A percentile compares a stretch with the other conserved stretches of the same genome.
Evolutionary conservation across 2,329 filamentous ascomycete species (phyloP).

Genomic region (Fusarium penzigii): DNA sequence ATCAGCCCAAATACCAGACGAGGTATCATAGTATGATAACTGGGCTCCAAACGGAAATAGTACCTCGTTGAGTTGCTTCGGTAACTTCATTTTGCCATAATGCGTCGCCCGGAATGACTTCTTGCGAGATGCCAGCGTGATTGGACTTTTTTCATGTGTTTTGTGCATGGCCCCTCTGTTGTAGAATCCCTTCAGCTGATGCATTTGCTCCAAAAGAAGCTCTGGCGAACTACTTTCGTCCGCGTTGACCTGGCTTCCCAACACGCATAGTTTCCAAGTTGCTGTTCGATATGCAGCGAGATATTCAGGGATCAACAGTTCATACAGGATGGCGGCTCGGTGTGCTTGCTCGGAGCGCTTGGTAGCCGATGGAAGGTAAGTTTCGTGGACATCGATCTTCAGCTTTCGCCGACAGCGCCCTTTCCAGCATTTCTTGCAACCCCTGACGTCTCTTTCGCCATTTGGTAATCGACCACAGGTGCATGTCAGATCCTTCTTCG

Average conservation of each 20-base stretch:
- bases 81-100: slow-evolving; percentile 17
- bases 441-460: not conserved
- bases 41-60: slow-evolving; percentile 14
- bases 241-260: slow-evolving; percentile 1
- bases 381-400: slow-evolving; percentile 21
- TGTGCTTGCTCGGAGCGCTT: not conserved
- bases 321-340: slow-evolving; percentile 48
- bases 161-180: not conserved
- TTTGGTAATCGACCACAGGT: slow-evolving; percentile 8
- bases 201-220: slow-evolving; percentile 1
- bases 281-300: slow-evolving; percentile 36
- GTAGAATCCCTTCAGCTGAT: not conserved
- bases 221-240: not conserved
- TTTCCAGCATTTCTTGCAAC: slow-evolving; percentile 20
- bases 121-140: slow-evolving; percentile 25
- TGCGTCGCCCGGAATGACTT: slow-evolving; percentile 32
- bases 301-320: slow-evolving; percentile 47
- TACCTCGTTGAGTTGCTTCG: slow-evolving; percentile 12
- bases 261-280: slow-evolving; percentile 11
- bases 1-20: slow-evolving; percentile 12
- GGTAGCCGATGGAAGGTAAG: slow-evolving; percentile 22
- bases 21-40: slow-evolving; percentile 20
- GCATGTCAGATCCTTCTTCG: slow-evolving; percentile 8
- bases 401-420: slow-evolving; percentile 12
- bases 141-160: not conserved